phyloP scores from a whole-genome alignment of 768 basidiomycete species.

The Leccinum incarnatum region DNA sequence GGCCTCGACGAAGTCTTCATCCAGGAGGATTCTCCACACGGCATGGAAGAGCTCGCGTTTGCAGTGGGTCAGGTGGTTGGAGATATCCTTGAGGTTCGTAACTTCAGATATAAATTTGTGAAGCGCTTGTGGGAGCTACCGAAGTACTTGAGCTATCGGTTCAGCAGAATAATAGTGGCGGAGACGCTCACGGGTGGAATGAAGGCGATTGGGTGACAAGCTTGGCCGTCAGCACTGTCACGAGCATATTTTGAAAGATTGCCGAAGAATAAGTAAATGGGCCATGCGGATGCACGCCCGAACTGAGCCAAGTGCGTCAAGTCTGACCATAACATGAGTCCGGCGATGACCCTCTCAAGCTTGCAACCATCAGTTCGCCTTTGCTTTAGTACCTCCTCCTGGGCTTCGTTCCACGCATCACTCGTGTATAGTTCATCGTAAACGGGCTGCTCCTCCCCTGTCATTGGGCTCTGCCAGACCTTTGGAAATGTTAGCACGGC shows the following conservation, averaged over 20 bases:
- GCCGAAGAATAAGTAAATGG: neutral
- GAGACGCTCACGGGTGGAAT: neutral
- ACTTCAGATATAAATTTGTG: neutral
- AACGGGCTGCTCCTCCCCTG: neutral
- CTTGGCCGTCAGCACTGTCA: neutral
- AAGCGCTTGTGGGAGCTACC: neutral
- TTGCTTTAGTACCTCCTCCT: neutral
- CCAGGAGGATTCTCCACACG: neutral
- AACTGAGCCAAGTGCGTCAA: neutral
- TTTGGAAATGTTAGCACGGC: neutral
- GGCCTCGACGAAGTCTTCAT: neutral
- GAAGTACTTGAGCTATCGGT: too few relatives aligned
- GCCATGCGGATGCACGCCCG: neutral
- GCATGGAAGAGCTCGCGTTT: neutral
- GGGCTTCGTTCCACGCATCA: neutral
- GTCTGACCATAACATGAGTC: neutral
- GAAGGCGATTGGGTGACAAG: neutral
- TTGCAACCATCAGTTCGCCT: neutral
- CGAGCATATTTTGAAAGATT: neutral
- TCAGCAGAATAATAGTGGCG: too few relatives aligned
- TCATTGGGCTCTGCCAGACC: neutral
- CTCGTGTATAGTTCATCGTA: neutral
- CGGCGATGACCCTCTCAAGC: neutral
- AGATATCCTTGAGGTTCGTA: neutral
- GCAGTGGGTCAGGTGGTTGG: neutral